Evolutionary conservation across 2,329 filamentous ascomycete species (phyloP), one percentile per base, ranked within the genome.

Genomic region (Aspergillus floridensis): DNA sequence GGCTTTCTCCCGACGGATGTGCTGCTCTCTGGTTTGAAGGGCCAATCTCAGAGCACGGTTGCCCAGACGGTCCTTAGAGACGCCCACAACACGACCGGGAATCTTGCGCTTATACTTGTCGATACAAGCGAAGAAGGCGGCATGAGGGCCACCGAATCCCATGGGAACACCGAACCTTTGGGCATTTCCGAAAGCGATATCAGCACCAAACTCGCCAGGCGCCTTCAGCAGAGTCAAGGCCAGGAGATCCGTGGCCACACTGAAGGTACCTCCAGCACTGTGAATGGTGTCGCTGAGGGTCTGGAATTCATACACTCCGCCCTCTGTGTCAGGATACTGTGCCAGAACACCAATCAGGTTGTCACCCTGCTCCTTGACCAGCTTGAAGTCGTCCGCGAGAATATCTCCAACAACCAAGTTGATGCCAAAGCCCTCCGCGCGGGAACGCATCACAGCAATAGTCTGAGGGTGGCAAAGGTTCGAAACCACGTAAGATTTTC

Each of bases 41-140:
- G 93, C 90, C 71, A 97, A 79, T 68, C 93, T 85, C 65, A 96
- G 87, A 5, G 93, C 93, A 12, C 84, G 88, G 63, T 90, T 86
- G 7, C 93, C 93, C 5, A 92, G 82, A 57, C 93, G 85, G 72
- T 98, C 93, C 77, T 96, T 96, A 53, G 93, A 96, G 3, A 97
- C 84, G 66, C 93, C 93, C 62, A 98, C 89, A 31, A 97, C 80
- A 66, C 93, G 89, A 48, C 93, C 93, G 4, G 93, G 93, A 64
- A 97, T 93, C 79, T 96, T 96, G 61, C 93, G 86, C 85, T 97
- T 97, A 79, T 93, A 87, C 77, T 93, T 91, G 53, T 97, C 93
- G 57, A 86, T 86, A 57, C 93, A 92, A 21, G 93, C 91, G 74
- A 98, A 97, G 84, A 98, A 98, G 19, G 93, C 93, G 26, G 93